Percentiles rank a stretch among this genome's conserved stretches.
Conservation (phyloP, 441 rosid species). For the Oxalis stricta region DNA sequence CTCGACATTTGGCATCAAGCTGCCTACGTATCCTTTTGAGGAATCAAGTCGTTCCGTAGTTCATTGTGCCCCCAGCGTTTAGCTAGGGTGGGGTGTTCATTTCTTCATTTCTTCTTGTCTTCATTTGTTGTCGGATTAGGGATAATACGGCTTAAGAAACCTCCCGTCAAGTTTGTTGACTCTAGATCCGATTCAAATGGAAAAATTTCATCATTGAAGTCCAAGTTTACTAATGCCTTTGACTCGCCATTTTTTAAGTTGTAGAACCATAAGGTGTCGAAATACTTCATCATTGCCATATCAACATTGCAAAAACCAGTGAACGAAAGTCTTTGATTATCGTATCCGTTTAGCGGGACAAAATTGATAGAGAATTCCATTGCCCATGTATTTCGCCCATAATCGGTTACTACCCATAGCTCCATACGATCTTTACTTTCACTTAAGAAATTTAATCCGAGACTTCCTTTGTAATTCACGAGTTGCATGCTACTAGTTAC, state of each 20-base stretch:
- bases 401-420: conserved; percentile 7
- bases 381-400: neutral
- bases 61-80: no score
- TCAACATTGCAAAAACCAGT: conserved; percentile 2
- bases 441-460: neutral
- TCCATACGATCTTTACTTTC: neutral
- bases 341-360: neutral
- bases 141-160: no score
- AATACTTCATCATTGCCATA: neutral
- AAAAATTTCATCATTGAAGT: no score
- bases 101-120: no score
- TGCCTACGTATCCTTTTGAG: no score
- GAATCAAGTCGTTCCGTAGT: no score
- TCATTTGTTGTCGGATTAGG: no score
- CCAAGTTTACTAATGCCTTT: no score
- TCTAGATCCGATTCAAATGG: no score
- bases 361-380: neutral
- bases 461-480: conserved; percentile 8
- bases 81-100: no score
- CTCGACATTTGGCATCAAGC: no score
- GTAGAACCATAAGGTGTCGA: neutral
- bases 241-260: conserved; percentile 3
- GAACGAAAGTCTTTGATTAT: neutral
- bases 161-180: no score
- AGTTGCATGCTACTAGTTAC: neutral